Conservation (phyloP, 352 stramenopile genomes). For the Pythium scleroteichum region DNA sequence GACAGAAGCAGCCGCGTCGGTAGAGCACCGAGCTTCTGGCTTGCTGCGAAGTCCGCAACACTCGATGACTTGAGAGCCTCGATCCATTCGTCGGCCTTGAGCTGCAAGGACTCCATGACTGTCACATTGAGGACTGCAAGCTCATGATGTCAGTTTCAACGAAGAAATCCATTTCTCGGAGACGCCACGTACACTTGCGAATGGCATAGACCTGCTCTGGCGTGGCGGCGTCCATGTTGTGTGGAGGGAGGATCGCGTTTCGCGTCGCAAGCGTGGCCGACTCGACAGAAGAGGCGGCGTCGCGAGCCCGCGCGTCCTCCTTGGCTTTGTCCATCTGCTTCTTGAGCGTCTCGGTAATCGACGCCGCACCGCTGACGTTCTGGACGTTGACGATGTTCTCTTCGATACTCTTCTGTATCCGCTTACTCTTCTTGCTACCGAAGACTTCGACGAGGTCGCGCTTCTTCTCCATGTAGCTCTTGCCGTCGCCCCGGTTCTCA, state of each 20-base stretch:
- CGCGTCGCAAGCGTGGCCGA: slow-evolving; percentile 57
- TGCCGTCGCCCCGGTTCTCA: slow-evolving; percentile 56
- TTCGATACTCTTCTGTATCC: slow-evolving; percentile 79
- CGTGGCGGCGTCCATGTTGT: slow-evolving; percentile 71
- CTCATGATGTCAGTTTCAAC: slow-evolving; percentile 5
- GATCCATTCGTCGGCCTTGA: slow-evolving; percentile 78
- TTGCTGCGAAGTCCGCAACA: slow-evolving; percentile 54
- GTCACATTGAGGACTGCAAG: slow-evolving; percentile 57
- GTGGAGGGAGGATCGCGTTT: slow-evolving; percentile 66
- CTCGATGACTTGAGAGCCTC: slow-evolving; percentile 55
- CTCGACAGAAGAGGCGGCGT: slow-evolving; percentile 60
- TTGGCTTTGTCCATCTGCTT: slow-evolving; percentile 72
- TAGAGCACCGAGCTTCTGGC: slow-evolving; percentile 46
- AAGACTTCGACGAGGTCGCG: slow-evolving; percentile 80
- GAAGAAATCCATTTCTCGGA: slow-evolving; percentile 3
- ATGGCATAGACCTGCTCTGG: slow-evolving; percentile 80
- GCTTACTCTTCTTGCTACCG: slow-evolving; percentile 83
- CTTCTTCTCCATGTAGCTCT: slow-evolving; percentile 68
- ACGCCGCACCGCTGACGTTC: slow-evolving; percentile 71
- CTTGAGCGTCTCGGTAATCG: slow-evolving; percentile 68
- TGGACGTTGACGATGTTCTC: slow-evolving; percentile 82
- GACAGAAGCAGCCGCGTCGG: slow-evolving; percentile 69
- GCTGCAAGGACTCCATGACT: slow-evolving; percentile 75
- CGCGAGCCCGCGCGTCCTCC: slow-evolving; percentile 47
- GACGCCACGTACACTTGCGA: slow-evolving; percentile 65